Conservation (phyloP, 768 basidiomycete genomes). For the Piloderma croceum region DNA sequence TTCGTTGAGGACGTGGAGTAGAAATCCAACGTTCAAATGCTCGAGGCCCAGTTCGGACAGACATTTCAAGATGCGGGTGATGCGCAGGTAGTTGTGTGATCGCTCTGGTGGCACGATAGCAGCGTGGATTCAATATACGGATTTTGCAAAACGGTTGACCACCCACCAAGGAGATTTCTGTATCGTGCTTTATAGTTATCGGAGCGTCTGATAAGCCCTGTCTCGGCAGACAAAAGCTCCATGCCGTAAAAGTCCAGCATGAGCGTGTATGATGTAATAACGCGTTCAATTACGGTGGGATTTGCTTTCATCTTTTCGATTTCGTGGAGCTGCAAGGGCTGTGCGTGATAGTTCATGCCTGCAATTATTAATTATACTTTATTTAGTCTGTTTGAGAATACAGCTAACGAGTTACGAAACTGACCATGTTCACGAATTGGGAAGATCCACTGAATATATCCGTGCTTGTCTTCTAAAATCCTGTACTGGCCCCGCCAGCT, state of each 20-base stretch:
- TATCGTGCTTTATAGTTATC: conserved; percentile 51
- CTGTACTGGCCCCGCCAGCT: conserved; percentile 65
- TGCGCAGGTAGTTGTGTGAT: conserved; percentile 71
- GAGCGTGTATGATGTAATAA: conserved; percentile 57
- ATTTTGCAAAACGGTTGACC: background rate
- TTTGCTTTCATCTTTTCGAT: conserved; percentile 50
- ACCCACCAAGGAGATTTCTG: conserved; percentile 62
- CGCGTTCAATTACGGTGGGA: conserved; percentile 39
- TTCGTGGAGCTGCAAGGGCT: conserved; percentile 65
- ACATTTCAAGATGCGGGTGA: conserved; percentile 73
- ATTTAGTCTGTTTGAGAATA: background rate
- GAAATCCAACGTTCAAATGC: conserved; percentile 55
- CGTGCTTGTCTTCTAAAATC: conserved; percentile 62
- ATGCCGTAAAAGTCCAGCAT: conserved; percentile 84
- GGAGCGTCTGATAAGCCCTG: conserved; percentile 54
- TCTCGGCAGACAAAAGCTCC: conserved; percentile 50
- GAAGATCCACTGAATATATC: conserved; percentile 79
- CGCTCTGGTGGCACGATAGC: conserved; percentile 36
- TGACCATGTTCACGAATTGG: too few species aligned
- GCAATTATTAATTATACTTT: too few species aligned
- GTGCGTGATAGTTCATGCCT: conserved; percentile 65
- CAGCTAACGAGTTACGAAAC: background rate
- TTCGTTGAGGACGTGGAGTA: conserved; percentile 64
- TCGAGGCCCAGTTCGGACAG: conserved; percentile 68
- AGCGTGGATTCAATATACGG: conserved; percentile 3